Percentiles rank a stretch among this genome's conserved stretches.
Conservation (phyloP, 768 basidiomycete genomes). For the Russula sp. region DNA sequence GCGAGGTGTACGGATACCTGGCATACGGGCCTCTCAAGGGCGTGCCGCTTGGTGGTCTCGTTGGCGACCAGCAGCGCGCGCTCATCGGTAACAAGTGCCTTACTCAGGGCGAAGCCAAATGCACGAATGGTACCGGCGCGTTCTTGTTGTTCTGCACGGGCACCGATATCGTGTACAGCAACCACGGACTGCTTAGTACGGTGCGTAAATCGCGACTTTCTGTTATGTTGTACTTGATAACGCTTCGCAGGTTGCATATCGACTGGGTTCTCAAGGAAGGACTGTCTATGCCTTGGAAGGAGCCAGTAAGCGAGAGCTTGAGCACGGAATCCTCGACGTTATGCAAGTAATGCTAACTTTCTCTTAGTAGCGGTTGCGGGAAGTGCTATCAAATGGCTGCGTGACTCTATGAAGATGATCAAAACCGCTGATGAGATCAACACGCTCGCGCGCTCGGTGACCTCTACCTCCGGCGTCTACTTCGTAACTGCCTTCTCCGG, state of each 20-base stretch:
- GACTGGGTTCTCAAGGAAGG: constrained; percentile 71
- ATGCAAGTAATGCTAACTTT: neutral
- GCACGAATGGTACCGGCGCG: constrained; percentile 96
- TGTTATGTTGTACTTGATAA: constrained; percentile 36
- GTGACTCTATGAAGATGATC: constrained; percentile 87
- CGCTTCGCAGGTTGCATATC: constrained; percentile 71
- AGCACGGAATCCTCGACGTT: neutral
- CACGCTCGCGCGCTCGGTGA: constrained; percentile 69
- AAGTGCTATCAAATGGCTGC: constrained; percentile 93
- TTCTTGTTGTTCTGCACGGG: constrained; percentile 97
- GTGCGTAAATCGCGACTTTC: constrained; percentile 41
- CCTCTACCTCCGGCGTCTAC: constrained; percentile 84
- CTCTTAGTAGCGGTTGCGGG: constrained; percentile 85
- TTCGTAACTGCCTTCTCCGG: constrained; percentile 98
- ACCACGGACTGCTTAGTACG: constrained; percentile 85
- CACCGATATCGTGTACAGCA: constrained; percentile 76
- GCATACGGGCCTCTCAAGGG: constrained; percentile 63
- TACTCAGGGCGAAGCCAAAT: constrained; percentile 89
- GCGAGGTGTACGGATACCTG: constrained; percentile 87
- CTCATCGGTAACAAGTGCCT: constrained; percentile 96
- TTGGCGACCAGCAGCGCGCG: constrained; percentile 98
- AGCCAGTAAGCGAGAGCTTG: constrained; percentile 57
- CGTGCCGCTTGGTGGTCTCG: constrained; percentile 84
- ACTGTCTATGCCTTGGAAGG: constrained; percentile 96
- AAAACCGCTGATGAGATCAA: constrained; percentile 80